Conservation (phyloP, 2,329 filamentous ascomycete species). For the Claviceps lovelessii region DNA sequence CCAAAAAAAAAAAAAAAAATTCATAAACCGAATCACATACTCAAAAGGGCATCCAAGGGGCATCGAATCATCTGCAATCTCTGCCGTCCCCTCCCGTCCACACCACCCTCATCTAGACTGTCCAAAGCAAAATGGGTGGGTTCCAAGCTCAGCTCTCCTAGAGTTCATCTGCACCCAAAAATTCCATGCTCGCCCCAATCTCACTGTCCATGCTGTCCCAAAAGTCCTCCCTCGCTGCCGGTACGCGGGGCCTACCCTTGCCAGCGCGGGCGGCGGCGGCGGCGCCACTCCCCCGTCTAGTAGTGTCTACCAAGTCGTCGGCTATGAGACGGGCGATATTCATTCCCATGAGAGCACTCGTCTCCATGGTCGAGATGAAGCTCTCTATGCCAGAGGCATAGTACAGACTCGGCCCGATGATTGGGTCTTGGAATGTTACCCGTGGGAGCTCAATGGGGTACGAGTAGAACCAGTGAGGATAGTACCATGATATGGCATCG, state of each 20-base stretch:
- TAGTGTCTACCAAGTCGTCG: conserved; percentile 34
- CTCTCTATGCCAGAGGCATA: conserved; percentile 70
- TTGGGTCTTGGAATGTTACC: conserved; percentile 71
- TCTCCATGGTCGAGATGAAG: conserved; percentile 97
- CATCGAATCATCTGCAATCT: too few species aligned
- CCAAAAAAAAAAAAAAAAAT: background rate
- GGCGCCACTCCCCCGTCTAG: background rate
- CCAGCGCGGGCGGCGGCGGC: background rate
- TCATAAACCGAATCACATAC: background rate
- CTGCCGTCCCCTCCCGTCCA: too few species aligned
- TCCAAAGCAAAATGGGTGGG: background rate
- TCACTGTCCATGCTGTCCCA: conserved; percentile 9
- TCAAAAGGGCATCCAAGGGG: too few species aligned
- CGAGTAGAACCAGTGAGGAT: conserved; percentile 64
- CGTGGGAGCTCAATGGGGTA: conserved; percentile 80
- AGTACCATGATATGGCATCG: conserved; percentile 57
- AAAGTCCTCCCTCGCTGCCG: conserved; percentile 4
- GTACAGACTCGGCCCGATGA: conserved; percentile 52
- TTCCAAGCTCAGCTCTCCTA: conserved; percentile 5
- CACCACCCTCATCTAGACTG: too few species aligned
- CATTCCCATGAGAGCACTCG: conserved; percentile 78
- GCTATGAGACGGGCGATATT: conserved; percentile 63
- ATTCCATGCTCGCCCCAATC: conserved; percentile 6
- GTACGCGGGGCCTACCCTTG: background rate
- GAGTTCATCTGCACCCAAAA: conserved; percentile 7